Evolutionary conservation across 2,329 filamentous ascomycete genomes (phyloP).

Genomic region (Chalara sp.): DNA sequence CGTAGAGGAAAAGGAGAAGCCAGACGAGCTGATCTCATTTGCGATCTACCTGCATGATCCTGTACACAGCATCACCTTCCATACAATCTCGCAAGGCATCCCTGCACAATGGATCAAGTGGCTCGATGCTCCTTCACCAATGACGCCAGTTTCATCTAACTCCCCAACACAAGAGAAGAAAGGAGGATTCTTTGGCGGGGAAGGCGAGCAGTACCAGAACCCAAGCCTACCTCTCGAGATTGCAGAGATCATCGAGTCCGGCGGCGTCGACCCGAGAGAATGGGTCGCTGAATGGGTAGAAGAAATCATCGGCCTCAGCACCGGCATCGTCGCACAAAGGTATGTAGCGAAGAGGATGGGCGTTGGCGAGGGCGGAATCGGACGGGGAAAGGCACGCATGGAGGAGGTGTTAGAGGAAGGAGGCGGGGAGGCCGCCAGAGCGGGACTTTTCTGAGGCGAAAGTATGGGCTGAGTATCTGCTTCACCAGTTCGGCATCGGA

Average conservation of each 20-base stretch:
- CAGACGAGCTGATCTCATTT: conserved; percentile 62
- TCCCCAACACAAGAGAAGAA: conserved; percentile 21
- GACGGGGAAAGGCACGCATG: conserved; percentile 53
- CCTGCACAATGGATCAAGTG: conserved; percentile 84
- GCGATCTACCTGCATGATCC: conserved; percentile 81
- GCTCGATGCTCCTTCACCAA: conserved; percentile 69
- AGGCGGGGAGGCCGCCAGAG: conserved; percentile 52
- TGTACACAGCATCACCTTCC: conserved; percentile 83
- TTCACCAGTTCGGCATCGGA: no score
- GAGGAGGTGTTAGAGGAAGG: conserved; percentile 50
- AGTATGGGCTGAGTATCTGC: no score
- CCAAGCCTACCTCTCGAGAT: conserved; percentile 73
- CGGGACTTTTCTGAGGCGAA: conserved; percentile 35
- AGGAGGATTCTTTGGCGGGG: conserved; percentile 30
- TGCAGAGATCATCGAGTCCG: conserved; percentile 68
- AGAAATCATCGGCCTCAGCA: conserved; percentile 68
- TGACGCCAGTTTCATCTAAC: conserved; percentile 39
- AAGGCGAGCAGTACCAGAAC: conserved; percentile 38
- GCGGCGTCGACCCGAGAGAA: conserved; percentile 82
- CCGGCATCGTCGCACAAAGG: conserved; percentile 84
- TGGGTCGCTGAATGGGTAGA: conserved; percentile 99
- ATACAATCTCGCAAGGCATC: conserved; percentile 73
- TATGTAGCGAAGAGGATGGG: conserved; percentile 96
- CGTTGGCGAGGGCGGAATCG: conserved; percentile 71
- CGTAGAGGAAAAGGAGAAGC: conserved; percentile 40